Base-by-base conservation (phyloP, 1,139 yeast species). In the Saccharomyces pastorianus region DNA sequence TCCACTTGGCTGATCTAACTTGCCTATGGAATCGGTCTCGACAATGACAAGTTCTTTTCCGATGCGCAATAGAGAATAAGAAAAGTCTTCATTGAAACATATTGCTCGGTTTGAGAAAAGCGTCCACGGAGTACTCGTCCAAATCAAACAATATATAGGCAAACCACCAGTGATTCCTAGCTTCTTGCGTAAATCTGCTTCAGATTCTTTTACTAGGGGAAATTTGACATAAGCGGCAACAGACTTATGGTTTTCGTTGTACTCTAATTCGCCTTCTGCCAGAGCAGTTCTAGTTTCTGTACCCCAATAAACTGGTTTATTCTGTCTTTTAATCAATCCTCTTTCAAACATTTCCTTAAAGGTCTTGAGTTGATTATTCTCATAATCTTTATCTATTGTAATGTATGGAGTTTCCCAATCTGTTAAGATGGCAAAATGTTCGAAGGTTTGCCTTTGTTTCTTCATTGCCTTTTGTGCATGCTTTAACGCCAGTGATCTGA, bases 111-210 rank as follows among this genome's bases (percentile, higher is more conserved):
- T 93, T 0, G 96, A 85, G 2, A 89, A 88, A 41, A 95, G 75
- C 0, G 99, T 95, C 99, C 99, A 93, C 0, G 99, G 98, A 1
- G 99, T 93, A 1, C 97, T 90, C 0, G 99, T 93, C 99, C 99
- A 93, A 54, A 93, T 88, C 58, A 86, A 72, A 65, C 58, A 56
- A 14, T 55, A 51, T 3, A 64, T 53, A 6, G 56, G 54, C 6
- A 20, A 41, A 13, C 44, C 29, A 25, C 29, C 31, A 34, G 29
- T 46, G 23, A 25, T 55, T 53, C 27, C 52, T 58, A 8, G 57
- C 51, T 38, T 34, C 42, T n/a, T 52, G 52, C 6, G 29, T 29
- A 9, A 53, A 25, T 20, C 26, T 8, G 5, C 1, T 17, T 17
- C 53, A 1, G 72, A 60, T 7, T 61, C 60, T 1, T 53, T 56